phyloP scores from a whole-genome alignment of 1,139 yeast genomes.

The Meyerozyma athensensis region DNA sequence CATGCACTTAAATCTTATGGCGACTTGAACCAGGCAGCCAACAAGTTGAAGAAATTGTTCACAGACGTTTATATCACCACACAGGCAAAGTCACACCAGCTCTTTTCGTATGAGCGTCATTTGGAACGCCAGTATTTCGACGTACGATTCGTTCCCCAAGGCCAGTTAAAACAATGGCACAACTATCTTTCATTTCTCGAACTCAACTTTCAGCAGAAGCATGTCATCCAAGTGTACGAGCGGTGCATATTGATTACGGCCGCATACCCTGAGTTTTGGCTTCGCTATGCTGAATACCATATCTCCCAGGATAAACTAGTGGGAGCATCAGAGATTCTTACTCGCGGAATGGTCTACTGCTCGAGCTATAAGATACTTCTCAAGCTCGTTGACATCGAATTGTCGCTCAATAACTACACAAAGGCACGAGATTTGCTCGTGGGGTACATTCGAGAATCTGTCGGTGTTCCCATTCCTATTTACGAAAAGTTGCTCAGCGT shows the following conservation, averaged over 20 bases:
- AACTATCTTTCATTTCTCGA: conserved; percentile 57
- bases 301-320: conserved; percentile 24
- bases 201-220: conserved; percentile 22
- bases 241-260: conserved; percentile 54
- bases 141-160: conserved; percentile 34
- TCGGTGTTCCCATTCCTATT: conserved; percentile 29
- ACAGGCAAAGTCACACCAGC: conserved; percentile 54
- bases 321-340: conserved; percentile 33
- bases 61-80: conserved; percentile 55
- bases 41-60: conserved; percentile 41
- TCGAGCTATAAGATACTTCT: conserved; percentile 24
- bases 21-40: conserved; percentile 14
- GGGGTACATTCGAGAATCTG: conserved; percentile 22
- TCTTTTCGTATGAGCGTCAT: conserved; percentile 60
- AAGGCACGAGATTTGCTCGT: conserved; percentile 34
- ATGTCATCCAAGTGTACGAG: conserved; percentile 46
- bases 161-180: conserved; percentile 56
- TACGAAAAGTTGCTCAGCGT: conserved; percentile 35
- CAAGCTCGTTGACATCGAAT: conserved; percentile 38
- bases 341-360: conserved; percentile 25
- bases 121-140: conserved; percentile 51
- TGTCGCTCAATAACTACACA: conserved; percentile 25
- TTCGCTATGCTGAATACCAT: conserved; percentile 50
- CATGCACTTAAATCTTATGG: conserved; percentile 14
- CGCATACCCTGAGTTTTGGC: conserved; percentile 55